These are phyloP conservation scores for Trichoderma afroharzianum DNA, from an alignment of 2,329 filamentous ascomycete species.

Conservation along the genomic window DNA sequence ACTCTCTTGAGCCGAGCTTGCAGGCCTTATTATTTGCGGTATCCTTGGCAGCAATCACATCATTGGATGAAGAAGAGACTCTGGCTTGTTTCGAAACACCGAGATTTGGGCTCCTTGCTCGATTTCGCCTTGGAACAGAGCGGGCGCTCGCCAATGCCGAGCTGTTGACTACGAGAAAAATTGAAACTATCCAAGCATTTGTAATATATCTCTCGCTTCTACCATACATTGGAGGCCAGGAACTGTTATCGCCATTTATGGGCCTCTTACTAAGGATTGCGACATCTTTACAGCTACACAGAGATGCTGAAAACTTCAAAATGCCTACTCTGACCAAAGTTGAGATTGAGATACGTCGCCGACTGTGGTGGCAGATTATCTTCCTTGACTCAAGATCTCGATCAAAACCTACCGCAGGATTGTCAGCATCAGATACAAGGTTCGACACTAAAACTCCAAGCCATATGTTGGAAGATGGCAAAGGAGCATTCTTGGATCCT, in stretches of 20 bases:
- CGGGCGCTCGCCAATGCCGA: background rate
- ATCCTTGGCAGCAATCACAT: background rate
- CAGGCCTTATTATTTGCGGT: background rate
- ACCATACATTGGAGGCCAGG: background rate
- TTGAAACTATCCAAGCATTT: background rate
- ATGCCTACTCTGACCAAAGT: background rate
- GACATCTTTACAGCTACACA: background rate
- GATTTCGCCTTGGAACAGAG: background rate
- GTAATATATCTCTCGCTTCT: background rate
- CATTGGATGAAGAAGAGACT: background rate
- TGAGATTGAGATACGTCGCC: background rate
- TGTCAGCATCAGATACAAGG: background rate
- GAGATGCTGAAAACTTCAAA: background rate
- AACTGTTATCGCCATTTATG: background rate
- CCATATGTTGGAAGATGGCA: background rate
- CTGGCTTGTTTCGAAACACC: background rate
- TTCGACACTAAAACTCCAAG: background rate
- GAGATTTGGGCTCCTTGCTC: background rate
- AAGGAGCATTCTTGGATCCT: background rate
- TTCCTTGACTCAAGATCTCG: background rate
- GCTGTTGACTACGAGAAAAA: background rate
- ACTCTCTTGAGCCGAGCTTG: background rate
- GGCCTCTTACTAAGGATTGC: background rate
- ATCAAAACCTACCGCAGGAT: background rate
- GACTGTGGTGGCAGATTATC: background rate